Percentiles rank a stretch among this genome's conserved stretches.
Conservation (phyloP, 2,329 filamentous ascomycete genomes). For the Achaetomium macrosporum region DNA sequence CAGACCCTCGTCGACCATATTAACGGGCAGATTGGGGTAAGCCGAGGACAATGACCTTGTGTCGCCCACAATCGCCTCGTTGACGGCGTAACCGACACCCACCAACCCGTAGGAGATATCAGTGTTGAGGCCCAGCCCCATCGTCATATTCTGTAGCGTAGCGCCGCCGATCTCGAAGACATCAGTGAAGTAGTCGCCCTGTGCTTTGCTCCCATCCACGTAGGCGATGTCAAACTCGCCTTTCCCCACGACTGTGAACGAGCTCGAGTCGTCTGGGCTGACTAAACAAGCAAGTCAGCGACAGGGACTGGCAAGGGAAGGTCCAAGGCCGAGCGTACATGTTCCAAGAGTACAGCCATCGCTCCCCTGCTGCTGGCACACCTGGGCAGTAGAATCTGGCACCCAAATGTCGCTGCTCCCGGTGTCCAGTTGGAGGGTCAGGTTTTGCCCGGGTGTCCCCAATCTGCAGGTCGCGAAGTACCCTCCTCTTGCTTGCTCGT, state of each 20-base stretch:
- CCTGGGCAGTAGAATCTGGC: conserved; percentile 26
- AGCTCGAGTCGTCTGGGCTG: conserved; percentile 39
- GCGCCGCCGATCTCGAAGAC: conserved; percentile 48
- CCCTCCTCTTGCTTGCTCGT: conserved; percentile 40
- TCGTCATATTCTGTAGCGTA: conserved; percentile 50
- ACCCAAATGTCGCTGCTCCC: conserved; percentile 63
- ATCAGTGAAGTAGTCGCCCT: conserved; percentile 55
- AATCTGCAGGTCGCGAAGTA: conserved; percentile 54
- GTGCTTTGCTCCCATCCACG: conserved; percentile 52
- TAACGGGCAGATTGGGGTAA: conserved; percentile 58
- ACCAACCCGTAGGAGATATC: conserved; percentile 53
- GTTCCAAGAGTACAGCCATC: conserved; percentile 25
- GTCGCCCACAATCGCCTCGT: conserved; percentile 42
- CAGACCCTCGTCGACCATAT: conserved; percentile 55
- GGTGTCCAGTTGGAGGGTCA: conserved; percentile 58
- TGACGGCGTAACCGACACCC: conserved; percentile 54
- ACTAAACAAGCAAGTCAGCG: conserved; percentile 34
- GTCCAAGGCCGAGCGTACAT: conserved; percentile 19
- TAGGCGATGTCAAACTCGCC: conserved; percentile 54
- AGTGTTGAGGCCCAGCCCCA: conserved; percentile 51
- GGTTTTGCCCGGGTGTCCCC: conserved; percentile 51
- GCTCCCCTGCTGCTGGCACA: conserved; percentile 6
- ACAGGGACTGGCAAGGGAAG: too few relatives aligned
- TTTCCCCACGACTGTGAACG: conserved; percentile 39
- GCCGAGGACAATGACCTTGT: conserved; percentile 24